Base-by-base conservation (phyloP, 176 grass and related monocot genomes). In the Cymbopogon citratus region DNA sequence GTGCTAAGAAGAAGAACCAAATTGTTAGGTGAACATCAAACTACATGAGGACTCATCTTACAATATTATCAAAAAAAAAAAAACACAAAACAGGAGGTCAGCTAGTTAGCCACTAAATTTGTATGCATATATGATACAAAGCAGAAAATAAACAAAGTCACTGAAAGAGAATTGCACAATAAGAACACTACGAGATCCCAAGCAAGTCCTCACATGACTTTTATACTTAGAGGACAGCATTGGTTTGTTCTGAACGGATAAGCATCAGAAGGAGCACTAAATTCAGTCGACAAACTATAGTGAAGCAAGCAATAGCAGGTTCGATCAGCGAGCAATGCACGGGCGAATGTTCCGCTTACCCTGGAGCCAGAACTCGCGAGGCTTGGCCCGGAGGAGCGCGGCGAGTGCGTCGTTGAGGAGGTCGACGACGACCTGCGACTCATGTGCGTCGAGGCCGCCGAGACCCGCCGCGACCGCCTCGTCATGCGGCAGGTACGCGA, bases 391-490 rank as follows among this genome's bases (percentile, higher is more conserved):
- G 15, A 98, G 96, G 68, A 95, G 81, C 40, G 65, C 67, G 27
- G 82, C 79, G 25, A 98, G 92, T 24, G 84, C 76, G 31, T 95
- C 90, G 67, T 98, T 98, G 23, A 95, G 90, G 73, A 90, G 78
- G 84, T 98, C 96, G 43, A 98, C 96, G 81, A 98, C 92, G 69
- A 76, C 44, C 85, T 98, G 96, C 26, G 96, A 93, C 90, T 93
- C 96, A 24, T 95, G 73, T 56, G 87, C 90, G 27, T 98, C 96
- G 84, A 95, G 72, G 41, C 96, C 96, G 19, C 92, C 85, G 39
- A 98, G 88, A 43, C 96, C 96, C 24, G 90, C 90, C 19, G 96
- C 92, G 14, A 93, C 84, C 21, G 92, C 92, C 90, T 98, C 96
- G 60, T 98, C 96, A 66, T 98, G 96, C 46, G 96, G 96, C 70